Conservation (phyloP, 202 grass and related monocot species). For the Alloteropsis angusta region DNA sequence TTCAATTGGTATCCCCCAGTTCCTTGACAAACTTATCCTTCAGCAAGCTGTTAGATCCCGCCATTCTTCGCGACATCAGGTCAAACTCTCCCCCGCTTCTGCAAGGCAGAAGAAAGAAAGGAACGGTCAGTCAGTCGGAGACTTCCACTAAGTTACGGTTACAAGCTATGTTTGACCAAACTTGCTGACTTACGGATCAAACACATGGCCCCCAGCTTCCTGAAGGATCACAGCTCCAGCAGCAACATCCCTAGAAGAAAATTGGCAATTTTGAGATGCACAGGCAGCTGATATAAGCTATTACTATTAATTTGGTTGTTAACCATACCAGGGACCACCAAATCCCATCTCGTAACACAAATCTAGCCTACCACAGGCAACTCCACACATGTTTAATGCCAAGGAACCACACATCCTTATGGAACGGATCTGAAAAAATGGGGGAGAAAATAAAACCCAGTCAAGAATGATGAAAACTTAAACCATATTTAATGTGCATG, state of each 20-base stretch:
- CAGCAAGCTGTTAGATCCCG: slow-evolving; percentile 71
- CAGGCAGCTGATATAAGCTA: background rate
- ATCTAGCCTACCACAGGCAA: slow-evolving; percentile 93
- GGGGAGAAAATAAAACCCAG: background rate
- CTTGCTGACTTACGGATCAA: slow-evolving; percentile 66
- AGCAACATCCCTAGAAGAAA: slow-evolving; percentile 68
- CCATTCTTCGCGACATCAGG: slow-evolving; percentile 62
- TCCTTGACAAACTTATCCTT: slow-evolving; percentile 67
- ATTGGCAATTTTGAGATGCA: slow-evolving; percentile 8
- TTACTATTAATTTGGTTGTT: background rate
- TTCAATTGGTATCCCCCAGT: slow-evolving; percentile 35
- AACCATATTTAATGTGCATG: background rate
- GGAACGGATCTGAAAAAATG: slow-evolving; percentile 70
- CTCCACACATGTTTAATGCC: slow-evolving; percentile 82
- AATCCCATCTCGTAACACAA: slow-evolving; percentile 95
- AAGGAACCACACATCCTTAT: slow-evolving; percentile 92
- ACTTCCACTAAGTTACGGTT: background rate
- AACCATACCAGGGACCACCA: slow-evolving; percentile 80
- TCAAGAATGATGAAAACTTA: background rate
- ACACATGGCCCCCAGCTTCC: slow-evolving; percentile 87
- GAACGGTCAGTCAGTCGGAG: background rate
- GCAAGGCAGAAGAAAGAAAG: slow-evolving; percentile 4
- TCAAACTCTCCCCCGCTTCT: slow-evolving; percentile 77
- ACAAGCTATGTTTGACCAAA: background rate
- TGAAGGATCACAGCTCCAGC: slow-evolving; percentile 86